Base-by-base conservation (phyloP, 2,329 filamentous ascomycete species). In the Thielaviopsis euricoi region DNA sequence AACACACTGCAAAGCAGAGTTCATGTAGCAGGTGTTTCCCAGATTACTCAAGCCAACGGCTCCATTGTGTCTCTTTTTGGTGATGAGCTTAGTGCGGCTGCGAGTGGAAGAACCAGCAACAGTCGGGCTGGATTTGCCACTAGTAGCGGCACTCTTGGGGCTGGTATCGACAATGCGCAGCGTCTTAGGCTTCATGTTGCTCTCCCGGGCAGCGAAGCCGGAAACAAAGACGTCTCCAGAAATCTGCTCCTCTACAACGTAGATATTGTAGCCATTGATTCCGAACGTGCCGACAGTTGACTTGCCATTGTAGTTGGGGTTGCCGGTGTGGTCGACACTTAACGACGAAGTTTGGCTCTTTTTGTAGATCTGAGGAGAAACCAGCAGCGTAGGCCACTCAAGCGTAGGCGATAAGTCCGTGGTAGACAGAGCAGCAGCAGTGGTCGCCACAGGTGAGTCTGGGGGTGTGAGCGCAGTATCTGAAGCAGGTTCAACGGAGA, bases 1-100 rank as follows among this genome's bases (percentile, higher is more conserved):
- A 55, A 98, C 81, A 68, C 93, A 98, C 68, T 98, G 93, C 57
- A 97, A 75, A 10, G 93, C 93, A 22, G 91, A 95, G 70, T 97
- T 97, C 90, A 97, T 96, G 72, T 98, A 98, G 71, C 93, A 98
- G 0, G 93, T 97, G 66, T 98, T 98, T 53, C 93, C 93, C 15
- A 98, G 74, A 66, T 98, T 98, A 62, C 81, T 82, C 56, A 98
- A 74, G 37, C 93, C 93, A 49, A 90, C 86, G 48, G 84, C 85
- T 33, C 93, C 93, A 37, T 82, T 71, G 13, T 81, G 80, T 61
- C 83, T 82, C 10, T 86, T 86, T 46, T 82, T 80, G 63, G 81
- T 83, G 63, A 82, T 85, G 62, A 82, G 83, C 61, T 84, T 81
- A 7, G 79, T 73, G 58, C 87, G 80, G 49, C 88, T 88, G 63